Evolutionary conservation across 306 rosid species (phyloP).

Genomic region (Casuarina cunninghamiana): DNA sequence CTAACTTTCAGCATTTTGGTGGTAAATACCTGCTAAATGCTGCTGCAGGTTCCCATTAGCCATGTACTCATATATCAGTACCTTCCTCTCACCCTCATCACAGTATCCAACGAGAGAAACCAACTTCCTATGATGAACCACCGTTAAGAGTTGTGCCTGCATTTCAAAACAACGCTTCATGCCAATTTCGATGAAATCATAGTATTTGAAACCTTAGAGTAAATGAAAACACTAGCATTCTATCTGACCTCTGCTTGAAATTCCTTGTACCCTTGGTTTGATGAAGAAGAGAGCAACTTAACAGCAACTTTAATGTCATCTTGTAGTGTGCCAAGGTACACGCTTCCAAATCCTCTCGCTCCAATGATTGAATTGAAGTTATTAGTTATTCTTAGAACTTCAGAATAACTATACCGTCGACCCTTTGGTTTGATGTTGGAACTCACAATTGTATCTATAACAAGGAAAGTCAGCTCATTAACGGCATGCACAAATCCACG

Average conservation of each 20-base stretch:
- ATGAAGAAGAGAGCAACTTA: slow-evolving; percentile 42
- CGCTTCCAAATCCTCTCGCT: slow-evolving; percentile 52
- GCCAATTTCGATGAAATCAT: background rate
- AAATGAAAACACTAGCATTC: background rate
- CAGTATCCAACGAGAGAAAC: slow-evolving; percentile 41
- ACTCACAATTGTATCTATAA: background rate
- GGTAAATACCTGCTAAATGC: slow-evolving; percentile 18
- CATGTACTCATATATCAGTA: slow-evolving; percentile 37
- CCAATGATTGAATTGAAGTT: slow-evolving; percentile 39
- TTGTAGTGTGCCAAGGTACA: slow-evolving; percentile 30
- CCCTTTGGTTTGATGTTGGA: slow-evolving; percentile 21
- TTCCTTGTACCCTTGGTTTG: slow-evolving; percentile 41
- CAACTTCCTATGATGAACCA: slow-evolving; percentile 32
- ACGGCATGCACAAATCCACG: background rate
- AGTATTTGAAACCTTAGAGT: background rate
- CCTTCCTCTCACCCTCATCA: slow-evolving; percentile 22
- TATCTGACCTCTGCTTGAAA: slow-evolving; percentile 37
- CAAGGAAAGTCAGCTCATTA: background rate
- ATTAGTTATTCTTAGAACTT: slow-evolving; percentile 35
- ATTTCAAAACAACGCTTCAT: background rate
- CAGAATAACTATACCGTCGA: slow-evolving; percentile 20
- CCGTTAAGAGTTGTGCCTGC: slow-evolving; percentile 32
- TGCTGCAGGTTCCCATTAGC: slow-evolving; percentile 19
- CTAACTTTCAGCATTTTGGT: too few species aligned
- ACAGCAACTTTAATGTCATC: slow-evolving; percentile 39